A percentile compares a stretch with the other conserved stretches of the same genome.
Conservation (phyloP, 2,329 filamentous ascomycete species). For the Lasiodiplodia hormozganensis region DNA sequence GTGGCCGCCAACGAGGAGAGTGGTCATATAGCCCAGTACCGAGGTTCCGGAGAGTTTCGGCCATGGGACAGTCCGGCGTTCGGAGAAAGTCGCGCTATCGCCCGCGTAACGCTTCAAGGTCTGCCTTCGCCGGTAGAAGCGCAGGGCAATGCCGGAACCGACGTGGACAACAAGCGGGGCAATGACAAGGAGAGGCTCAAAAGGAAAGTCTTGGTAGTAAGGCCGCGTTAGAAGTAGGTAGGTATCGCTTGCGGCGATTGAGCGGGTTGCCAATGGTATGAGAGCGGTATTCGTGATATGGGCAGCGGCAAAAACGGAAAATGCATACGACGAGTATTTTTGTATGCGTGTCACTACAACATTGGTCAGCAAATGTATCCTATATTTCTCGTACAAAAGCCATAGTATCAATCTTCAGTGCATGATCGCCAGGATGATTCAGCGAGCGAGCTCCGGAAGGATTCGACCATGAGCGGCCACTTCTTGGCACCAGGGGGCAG, state of each 20-base stretch:
- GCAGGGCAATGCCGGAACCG: conserved; percentile 75
- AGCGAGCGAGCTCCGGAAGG: not conserved
- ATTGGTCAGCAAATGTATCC: not conserved
- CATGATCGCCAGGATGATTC: not conserved
- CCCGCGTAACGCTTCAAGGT: conserved; percentile 79
- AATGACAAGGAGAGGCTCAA: conserved; percentile 81
- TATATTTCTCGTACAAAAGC: not conserved
- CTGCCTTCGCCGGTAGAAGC: conserved; percentile 75
- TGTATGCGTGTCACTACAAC: conserved; percentile 74
- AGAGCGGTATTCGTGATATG: conserved; percentile 56
- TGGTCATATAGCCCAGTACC: conserved; percentile 73
- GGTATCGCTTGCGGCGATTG: conserved; percentile 74
- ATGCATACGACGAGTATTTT: conserved; percentile 80
- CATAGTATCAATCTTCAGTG: not conserved
- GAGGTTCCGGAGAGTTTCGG: conserved; percentile 74
- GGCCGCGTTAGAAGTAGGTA: conserved; percentile 91
- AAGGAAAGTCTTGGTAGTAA: conserved; percentile 80
- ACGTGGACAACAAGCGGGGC: conserved; percentile 79
- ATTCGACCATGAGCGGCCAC: not conserved
- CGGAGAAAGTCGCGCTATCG: conserved; percentile 57
- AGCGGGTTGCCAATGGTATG: conserved; percentile 42
- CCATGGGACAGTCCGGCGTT: conserved; percentile 65
- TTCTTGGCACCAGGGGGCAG: not conserved
- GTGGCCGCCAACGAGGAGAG: conserved; percentile 72
- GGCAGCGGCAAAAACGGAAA: conserved; percentile 49